Conservation (phyloP, 176 grass and related monocot genomes). For the Avena eriantha region DNA sequence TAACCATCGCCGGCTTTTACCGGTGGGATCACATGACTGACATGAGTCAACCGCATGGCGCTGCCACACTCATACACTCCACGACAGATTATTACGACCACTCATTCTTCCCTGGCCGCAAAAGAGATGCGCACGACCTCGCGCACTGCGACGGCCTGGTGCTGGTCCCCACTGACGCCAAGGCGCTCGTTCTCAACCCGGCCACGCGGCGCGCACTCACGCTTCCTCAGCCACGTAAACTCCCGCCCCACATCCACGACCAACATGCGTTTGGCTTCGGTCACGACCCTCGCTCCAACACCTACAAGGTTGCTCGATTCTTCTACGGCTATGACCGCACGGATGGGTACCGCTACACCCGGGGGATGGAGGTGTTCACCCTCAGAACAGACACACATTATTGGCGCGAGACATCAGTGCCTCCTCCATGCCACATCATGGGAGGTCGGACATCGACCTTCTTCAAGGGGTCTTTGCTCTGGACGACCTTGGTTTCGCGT, state of each 20-base stretch:
- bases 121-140: background rate
- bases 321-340: background rate
- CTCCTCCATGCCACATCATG: background rate
- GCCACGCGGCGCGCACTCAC: background rate
- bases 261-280: background rate
- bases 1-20: background rate
- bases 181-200: background rate
- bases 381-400: background rate
- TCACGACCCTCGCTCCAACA: background rate
- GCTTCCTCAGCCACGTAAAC: background rate
- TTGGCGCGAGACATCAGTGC: background rate
- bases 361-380: background rate
- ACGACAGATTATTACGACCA: background rate
- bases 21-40: background rate
- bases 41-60: background rate
- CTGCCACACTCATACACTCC: background rate
- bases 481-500: background rate
- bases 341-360: background rate
- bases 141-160: background rate
- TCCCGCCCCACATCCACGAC: background rate
- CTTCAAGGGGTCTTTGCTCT: background rate
- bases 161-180: background rate
- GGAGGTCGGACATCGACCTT: background rate
- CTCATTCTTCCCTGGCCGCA: background rate
- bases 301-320: background rate